A percentile compares a stretch with the other conserved stretches of the same genome.
Conservation (phyloP, 352 stramenopile genomes). For the Phytophthora fragariaefolia region DNA sequence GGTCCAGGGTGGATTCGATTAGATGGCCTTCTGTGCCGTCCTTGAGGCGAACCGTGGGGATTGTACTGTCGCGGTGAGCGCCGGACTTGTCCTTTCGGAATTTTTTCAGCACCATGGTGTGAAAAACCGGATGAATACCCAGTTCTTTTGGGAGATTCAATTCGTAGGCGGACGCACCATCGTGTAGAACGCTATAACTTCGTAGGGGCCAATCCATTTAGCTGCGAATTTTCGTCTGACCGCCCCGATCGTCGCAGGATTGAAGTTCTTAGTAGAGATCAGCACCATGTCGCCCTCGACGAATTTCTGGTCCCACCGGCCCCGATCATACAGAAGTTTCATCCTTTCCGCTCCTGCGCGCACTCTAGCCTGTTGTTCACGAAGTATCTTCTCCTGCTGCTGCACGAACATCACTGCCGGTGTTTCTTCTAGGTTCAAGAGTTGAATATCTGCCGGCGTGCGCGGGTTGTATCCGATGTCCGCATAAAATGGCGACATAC, state of each 20-base stretch:
- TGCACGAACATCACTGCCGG: background rate
- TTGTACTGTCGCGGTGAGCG: background rate
- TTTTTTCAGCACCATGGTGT: background rate
- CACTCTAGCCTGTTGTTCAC: background rate
- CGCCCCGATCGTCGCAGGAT: background rate
- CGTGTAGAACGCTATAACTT: background rate
- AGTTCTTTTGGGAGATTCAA: background rate
- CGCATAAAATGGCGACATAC: background rate
- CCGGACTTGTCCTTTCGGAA: background rate
- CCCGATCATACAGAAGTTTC: background rate
- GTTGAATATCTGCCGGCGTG: background rate
- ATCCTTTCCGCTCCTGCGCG: background rate
- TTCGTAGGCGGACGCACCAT: background rate
- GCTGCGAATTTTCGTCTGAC: background rate
- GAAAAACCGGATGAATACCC: background rate
- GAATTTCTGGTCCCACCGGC: background rate
- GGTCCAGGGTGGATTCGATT: background rate
- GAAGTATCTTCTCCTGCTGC: background rate
- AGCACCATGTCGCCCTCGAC: background rate
- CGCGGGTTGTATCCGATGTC: background rate
- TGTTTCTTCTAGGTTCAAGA: background rate
- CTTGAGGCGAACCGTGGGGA: constrained; percentile 7
- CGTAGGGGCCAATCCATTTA: background rate
- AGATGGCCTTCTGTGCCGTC: constrained; percentile 6
- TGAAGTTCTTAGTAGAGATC: background rate